phyloP scores from a whole-genome alignment of 371 early-diverging fungal genomes.

The Apophysomyces sp. region DNA sequence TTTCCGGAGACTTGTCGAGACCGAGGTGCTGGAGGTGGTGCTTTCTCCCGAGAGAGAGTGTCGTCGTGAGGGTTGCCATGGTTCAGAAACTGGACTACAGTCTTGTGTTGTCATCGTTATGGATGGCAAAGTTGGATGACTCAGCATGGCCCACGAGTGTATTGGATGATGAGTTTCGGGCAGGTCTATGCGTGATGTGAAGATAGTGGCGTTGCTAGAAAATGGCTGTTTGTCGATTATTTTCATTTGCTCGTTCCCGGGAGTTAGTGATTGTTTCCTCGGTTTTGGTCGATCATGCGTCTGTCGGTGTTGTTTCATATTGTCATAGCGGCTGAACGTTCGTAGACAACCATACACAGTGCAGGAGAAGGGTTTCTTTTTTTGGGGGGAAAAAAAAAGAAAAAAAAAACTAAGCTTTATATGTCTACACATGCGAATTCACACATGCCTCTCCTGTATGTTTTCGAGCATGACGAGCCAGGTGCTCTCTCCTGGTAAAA shows the following conservation, averaged over 20 bases:
- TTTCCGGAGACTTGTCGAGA: neutral
- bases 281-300: constrained; percentile 34
- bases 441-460: constrained; percentile 56
- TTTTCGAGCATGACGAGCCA: constrained; percentile 56
- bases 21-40: neutral
- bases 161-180: too few species aligned
- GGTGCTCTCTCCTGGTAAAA: constrained; percentile 62
- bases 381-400: neutral
- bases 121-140: neutral
- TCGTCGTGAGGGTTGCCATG: neutral
- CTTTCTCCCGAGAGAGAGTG: neutral
- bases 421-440: neutral
- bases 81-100: neutral
- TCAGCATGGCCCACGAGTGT: neutral
- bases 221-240: neutral
- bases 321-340: constrained; percentile 60
- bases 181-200: too few species aligned
- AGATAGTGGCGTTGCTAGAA: neutral
- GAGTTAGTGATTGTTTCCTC: neutral
- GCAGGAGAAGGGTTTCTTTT: constrained; percentile 57
- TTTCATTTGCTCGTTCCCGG: neutral
- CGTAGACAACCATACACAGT: constrained; percentile 53
- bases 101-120: neutral
- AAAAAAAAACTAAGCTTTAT: neutral
- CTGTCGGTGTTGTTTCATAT: constrained; percentile 66